Evolutionary conservation across 192 early-diverging fungal genomes (phyloP).

Genomic region (Backusella luteola): DNA sequence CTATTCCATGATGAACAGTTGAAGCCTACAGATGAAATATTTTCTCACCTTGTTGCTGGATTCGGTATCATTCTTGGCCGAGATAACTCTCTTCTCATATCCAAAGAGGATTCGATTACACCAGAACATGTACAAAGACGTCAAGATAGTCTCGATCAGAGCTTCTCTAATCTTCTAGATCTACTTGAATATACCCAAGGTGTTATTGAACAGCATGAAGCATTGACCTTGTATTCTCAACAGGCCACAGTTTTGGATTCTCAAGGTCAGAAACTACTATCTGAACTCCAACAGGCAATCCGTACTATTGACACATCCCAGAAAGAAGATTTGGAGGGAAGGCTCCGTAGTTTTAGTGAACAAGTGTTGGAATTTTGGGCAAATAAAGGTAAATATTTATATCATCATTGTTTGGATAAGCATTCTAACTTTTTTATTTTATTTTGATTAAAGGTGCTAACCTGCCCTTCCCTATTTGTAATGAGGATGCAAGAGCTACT

Average conservation of each 20-base stretch:
- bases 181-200: conserved; percentile 6
- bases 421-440: neutral
- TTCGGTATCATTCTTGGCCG: conserved; percentile 14
- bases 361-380: conserved; percentile 16
- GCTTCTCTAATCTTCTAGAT: neutral
- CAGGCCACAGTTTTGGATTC: neutral
- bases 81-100: neutral
- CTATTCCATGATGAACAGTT: conserved; percentile 33
- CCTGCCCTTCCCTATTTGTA: conserved; percentile 25
- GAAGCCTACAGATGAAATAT: conserved; percentile 10
- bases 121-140: conserved; percentile 25
- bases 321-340: neutral
- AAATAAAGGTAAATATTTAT: neutral
- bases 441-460: neutral
- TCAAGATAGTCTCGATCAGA: conserved; percentile 17
- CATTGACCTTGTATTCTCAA: neutral
- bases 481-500: conserved; percentile 23
- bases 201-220: conserved; percentile 20
- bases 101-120: conserved; percentile 1
- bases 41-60: conserved; percentile 20
- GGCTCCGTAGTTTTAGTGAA: conserved; percentile 1
- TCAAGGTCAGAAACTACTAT: neutral
- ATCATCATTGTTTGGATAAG: neutral
- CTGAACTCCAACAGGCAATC: conserved; percentile 4
- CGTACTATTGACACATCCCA: neutral